Evolutionary conservation across 129 eudicot species (phyloP).

Genomic region (Artemisia annua): DNA sequence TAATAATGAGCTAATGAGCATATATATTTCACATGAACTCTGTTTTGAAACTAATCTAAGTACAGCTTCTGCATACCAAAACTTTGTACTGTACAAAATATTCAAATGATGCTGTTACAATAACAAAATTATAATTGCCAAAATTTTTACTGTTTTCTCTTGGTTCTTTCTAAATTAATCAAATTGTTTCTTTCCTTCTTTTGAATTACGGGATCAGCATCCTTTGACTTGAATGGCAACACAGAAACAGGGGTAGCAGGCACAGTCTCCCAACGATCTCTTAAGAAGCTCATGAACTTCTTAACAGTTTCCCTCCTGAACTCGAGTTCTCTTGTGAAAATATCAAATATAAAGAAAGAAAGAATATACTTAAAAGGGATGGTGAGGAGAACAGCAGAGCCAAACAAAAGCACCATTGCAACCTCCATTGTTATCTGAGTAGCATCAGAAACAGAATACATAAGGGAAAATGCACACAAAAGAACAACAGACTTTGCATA

Average conservation of each 20-base stretch:
- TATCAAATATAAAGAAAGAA: conserved; percentile 50
- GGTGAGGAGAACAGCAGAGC: conserved; percentile 51
- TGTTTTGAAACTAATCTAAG: conserved; percentile 1
- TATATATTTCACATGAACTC: background rate
- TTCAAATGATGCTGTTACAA: background rate
- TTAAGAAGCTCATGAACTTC: conserved; percentile 53
- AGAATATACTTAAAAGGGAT: conserved; percentile 73
- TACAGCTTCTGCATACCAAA: background rate
- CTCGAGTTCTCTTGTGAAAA: conserved; percentile 75
- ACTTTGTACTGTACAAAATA: conserved; percentile 14
- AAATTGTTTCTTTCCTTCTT: conserved; percentile 31
- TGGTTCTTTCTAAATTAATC: conserved; percentile 33
- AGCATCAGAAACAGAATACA: background rate
- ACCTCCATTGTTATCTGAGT: conserved; percentile 74
- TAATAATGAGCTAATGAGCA: background rate
- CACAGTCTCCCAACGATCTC: conserved; percentile 82
- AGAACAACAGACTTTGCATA: no score
- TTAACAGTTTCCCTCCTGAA: conserved; percentile 55
- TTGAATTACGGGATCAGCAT: conserved; percentile 24
- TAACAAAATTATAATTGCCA: background rate
- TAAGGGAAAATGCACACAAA: background rate
- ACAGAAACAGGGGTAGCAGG: conserved; percentile 81
- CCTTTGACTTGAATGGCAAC: conserved; percentile 55
- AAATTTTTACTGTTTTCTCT: conserved; percentile 26
- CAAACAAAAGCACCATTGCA: conserved; percentile 60